Evolutionary conservation across 2,329 filamentous ascomycete genomes (phyloP), one percentile per base, ranked within the genome.

Genomic region (Cladosporium phlei): DNA sequence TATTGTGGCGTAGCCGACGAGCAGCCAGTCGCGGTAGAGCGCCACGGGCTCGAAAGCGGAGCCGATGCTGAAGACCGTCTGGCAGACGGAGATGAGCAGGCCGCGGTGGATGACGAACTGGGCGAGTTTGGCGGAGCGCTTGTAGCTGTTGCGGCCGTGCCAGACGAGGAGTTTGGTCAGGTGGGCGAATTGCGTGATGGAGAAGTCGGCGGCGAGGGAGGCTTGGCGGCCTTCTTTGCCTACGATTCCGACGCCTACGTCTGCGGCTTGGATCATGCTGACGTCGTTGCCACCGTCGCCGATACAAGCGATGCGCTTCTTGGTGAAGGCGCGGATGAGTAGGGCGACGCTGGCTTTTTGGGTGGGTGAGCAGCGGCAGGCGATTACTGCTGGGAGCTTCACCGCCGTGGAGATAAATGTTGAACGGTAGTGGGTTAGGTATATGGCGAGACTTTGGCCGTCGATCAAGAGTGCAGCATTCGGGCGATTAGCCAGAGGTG

Each of bases 101-200:
- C 93, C 93, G 59, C 93, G 86, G 64, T 98, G 94, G 59, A 98
- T 98, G 59, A 98, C 91, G 67, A 98, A 98, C 66, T 97, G 94
- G 1, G 88, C 89, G 19, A 98, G 79, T 69, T 98, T 98, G 21
- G 93, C 93, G 49, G 83, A 88, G 35, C 94, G 82, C 69, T 97
- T 97, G 75, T 98, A 98, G 58, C 85, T 91, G 69, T 98, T 98
- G 24, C 94, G 83, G 1, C 93, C 93, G 64, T 98, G 94, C 93
- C 94, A 98, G 28, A 98, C 89, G n/a, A 98, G 79, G 1, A 98
- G 78, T 67, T 97, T 98, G 39, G 91, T 95, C 16, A 98, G 72
- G 64, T 98, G 89, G 60, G 83, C 86, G 68, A 98, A 98, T 60
- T 96, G 90, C 50, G 89, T 88, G 57, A 98, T 95, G 49, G 86